Conservation (phyloP, 352 stramenopile genomes). For the Phytophthora capsici region DNA sequence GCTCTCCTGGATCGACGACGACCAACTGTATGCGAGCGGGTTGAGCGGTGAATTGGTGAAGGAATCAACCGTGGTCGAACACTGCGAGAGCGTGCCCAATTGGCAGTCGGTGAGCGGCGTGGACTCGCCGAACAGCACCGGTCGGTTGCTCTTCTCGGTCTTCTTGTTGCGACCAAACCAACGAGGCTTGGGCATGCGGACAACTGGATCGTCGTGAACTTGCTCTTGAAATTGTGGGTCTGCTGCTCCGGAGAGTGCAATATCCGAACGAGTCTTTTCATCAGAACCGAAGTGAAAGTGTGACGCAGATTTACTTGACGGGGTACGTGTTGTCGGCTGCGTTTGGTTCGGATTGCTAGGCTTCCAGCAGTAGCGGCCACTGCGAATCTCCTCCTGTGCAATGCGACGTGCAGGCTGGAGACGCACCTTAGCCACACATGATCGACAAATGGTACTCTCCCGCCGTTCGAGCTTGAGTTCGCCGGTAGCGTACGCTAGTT, state of each 20-base stretch:
- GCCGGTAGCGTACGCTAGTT: constrained; percentile 37
- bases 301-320: background rate
- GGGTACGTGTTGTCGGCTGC: background rate
- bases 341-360: background rate
- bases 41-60: constrained; percentile 29
- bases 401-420: constrained; percentile 33
- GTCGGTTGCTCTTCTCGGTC: constrained; percentile 17
- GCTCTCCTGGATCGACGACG: constrained; percentile 28
- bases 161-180: constrained; percentile 41
- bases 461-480: constrained; percentile 38
- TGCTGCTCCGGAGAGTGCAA: background rate
- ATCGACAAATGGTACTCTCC: constrained; percentile 42
- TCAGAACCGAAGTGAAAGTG: constrained; percentile 13
- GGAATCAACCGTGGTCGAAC: constrained; percentile 26
- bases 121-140: constrained; percentile 33
- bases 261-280: background rate
- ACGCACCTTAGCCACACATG: constrained; percentile 36
- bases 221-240: constrained; percentile 8
- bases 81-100: constrained; percentile 30
- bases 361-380: constrained; percentile 21
- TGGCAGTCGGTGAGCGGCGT: constrained; percentile 34
- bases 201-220: background rate
- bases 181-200: constrained; percentile 18
- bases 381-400: constrained; percentile 38
- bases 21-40: constrained; percentile 31